Conservation (phyloP, 2,329 filamentous ascomycete species). For the Paraphoma sp. region DNA sequence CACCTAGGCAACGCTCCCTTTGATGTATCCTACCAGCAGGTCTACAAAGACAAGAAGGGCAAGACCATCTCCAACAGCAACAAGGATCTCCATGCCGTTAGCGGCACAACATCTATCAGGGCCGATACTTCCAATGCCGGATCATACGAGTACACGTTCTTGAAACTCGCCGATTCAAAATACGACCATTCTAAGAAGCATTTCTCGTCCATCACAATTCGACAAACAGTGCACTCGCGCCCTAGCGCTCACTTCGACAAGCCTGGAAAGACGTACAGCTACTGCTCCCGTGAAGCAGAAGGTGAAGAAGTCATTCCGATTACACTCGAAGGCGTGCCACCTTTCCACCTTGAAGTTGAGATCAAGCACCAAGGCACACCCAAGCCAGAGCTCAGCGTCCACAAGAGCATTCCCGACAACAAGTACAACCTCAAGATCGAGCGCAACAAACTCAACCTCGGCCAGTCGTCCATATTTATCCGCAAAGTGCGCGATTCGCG, state of each 20-base stretch:
- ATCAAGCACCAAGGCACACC: constrained; percentile 88
- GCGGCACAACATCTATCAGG: constrained; percentile 77
- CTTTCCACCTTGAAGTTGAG: constrained; percentile 89
- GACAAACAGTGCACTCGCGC: constrained; percentile 83
- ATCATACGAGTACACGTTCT: constrained; percentile 84
- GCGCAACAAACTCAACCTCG: constrained; percentile 81
- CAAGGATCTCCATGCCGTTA: constrained; percentile 77
- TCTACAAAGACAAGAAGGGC: constrained; percentile 71
- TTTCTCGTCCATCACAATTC: constrained; percentile 71
- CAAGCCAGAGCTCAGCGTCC: constrained; percentile 79
- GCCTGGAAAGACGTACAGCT: constrained; percentile 93
- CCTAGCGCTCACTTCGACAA: constrained; percentile 83
- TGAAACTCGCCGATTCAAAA: constrained; percentile 80
- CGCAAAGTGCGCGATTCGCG: constrained; percentile 86
- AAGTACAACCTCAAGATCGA: constrained; percentile 84
- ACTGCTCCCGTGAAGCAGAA: constrained; percentile 83
- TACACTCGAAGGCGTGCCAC: constrained; percentile 79
- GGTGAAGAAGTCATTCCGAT: constrained; percentile 89
- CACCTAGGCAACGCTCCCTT: constrained; percentile 76
- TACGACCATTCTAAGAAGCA: constrained; percentile 76
- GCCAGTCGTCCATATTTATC: constrained; percentile 88
- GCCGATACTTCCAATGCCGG: constrained; percentile 88
- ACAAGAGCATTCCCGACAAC: constrained; percentile 78
- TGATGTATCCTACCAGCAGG: constrained; percentile 80
- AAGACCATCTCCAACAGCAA: constrained; percentile 64